Base-by-base conservation (phyloP, 768 basidiomycete species). In the Russula sp. region DNA sequence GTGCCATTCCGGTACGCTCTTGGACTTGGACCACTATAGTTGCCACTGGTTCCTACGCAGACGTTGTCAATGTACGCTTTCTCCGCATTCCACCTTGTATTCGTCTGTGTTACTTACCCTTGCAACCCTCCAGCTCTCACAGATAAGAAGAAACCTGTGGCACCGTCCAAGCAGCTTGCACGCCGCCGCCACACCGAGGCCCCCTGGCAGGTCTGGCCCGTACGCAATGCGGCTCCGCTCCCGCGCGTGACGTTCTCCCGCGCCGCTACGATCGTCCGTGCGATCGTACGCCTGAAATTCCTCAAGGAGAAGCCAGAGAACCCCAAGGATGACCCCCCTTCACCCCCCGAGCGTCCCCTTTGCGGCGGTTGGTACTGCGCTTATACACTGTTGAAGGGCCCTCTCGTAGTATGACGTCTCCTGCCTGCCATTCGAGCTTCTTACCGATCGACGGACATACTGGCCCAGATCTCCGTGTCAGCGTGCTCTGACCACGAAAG, bases 1-100 rank as follows among this genome's bases (percentile, higher is more conserved):
- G 0, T 70, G 69, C 35, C 59, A 68, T 55, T 68, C 66, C 0
- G 68, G 64, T 4, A 66, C 66, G 11, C 37, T 70, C 16, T 62
- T 70, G 2, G 64, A 66, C 44, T 54, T 70, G 40, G 64, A 65
- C 18, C 68, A 70, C 50, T 69, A 69, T 16, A 27, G 50, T 2
- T 67, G 68, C 13, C 64, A 67, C 6, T 55, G 45, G 50, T 55
- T 54, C 52, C 16, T 55, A 13, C 57, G 27, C 3, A 47, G 40
- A 8, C 62, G 62, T 5, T 32, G 18, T 18, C 40, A 59, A 37
- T 50, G 56, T 63, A 39, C 10, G 53, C 47, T 7, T n/a, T 55
- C 39, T 2, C 27, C 27, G 8, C 11, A n/a, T 31, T 32, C 35
- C 14, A 2, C 14, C n/a, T 20, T 31, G 11, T 18, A 37, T 49